A percentile compares a stretch with the other conserved stretches of the same genome.
phyloP scores from a whole-genome alignment of 1,284 basidiomycete species.

The Ustilago cynodontis region DNA sequence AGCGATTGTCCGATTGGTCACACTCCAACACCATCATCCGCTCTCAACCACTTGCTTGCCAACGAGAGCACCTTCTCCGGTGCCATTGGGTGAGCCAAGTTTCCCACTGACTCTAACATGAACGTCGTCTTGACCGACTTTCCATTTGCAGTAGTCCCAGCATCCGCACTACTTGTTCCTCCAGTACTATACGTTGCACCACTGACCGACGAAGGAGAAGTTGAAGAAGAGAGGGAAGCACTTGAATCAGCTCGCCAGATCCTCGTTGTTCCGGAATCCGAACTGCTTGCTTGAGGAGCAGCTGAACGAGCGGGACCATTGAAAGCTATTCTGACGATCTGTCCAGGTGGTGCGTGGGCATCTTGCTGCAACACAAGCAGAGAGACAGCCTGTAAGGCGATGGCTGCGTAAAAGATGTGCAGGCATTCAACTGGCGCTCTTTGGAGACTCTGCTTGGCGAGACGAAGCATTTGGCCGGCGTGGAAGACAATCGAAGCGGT shows the following conservation, averaged over 20 bases:
- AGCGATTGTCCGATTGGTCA: conserved; percentile 29
- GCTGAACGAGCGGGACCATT: not conserved
- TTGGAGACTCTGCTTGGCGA: conserved; percentile 25
- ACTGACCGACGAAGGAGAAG: conserved; percentile 13
- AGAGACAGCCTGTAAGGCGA: conserved; percentile 22
- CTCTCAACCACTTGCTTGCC: conserved; percentile 21
- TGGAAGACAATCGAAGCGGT: conserved; percentile 16
- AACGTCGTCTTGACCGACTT: conserved; percentile 72
- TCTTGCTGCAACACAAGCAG: conserved; percentile 12
- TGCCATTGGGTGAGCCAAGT: conserved; percentile 17
- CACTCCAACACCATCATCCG: conserved; percentile 12
- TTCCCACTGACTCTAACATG: conserved; percentile 75
- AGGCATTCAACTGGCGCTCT: conserved; percentile 24
- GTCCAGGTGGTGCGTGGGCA: not conserved
- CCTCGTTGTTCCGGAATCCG: not conserved
- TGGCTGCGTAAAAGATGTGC: conserved; percentile 27
- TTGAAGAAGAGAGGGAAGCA: conserved; percentile 3
- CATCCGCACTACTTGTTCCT: not conserved
- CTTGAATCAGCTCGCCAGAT: conserved; percentile 2
- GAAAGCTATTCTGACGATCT: conserved; percentile 19
- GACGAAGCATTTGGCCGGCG: conserved; percentile 20
- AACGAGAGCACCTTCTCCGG: conserved; percentile 13
- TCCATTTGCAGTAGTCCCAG: not conserved
- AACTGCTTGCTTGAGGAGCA: not conserved
- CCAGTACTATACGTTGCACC: conserved; percentile 7